phyloP scores from a whole-genome alignment of 2,329 filamentous ascomycete genomes.

The Dothistroma pini region DNA sequence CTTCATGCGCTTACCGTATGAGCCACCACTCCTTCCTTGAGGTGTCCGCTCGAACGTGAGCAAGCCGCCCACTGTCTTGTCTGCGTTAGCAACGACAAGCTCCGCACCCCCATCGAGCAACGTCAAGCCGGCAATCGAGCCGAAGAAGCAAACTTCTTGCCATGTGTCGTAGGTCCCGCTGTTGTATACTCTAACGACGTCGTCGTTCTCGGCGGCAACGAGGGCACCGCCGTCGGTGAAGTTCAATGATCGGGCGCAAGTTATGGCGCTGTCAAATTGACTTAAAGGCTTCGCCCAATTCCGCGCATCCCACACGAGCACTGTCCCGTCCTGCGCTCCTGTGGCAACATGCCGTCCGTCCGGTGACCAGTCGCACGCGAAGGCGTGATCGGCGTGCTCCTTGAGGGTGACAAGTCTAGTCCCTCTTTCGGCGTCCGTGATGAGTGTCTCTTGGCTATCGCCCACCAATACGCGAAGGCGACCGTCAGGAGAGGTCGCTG shows the following conservation, averaged over 20 bases:
- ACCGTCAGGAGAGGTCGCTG: conserved; percentile 66
- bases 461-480: conserved; percentile 70
- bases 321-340: conserved; percentile 68
- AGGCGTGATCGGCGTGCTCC: conserved; percentile 63
- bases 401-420: conserved; percentile 53
- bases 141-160: conserved; percentile 66
- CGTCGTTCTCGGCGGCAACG: conserved; percentile 71
- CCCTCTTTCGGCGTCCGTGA: conserved; percentile 64
- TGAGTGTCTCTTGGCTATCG: conserved; percentile 61
- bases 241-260: conserved; percentile 63
- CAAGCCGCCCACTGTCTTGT: conserved; percentile 23
- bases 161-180: conserved; percentile 53
- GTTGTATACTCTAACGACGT: conserved; percentile 59
- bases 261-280: conserved; percentile 62
- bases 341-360: conserved; percentile 74
- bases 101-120: conserved; percentile 66
- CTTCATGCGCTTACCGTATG: conserved; percentile 1
- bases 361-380: conserved; percentile 75
- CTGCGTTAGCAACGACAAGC: conserved; percentile 62
- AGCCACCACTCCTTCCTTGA: conserved; percentile 7
- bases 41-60: conserved; percentile 18
- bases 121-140: conserved; percentile 66
- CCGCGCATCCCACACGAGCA: conserved; percentile 74
- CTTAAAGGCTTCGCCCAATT: conserved; percentile 58
- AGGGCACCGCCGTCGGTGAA: conserved; percentile 71